These are phyloP conservation scores for Penicillium digitatum DNA, from an alignment of 2,329 filamentous ascomycete genomes.

Conservation along the genomic window DNA sequence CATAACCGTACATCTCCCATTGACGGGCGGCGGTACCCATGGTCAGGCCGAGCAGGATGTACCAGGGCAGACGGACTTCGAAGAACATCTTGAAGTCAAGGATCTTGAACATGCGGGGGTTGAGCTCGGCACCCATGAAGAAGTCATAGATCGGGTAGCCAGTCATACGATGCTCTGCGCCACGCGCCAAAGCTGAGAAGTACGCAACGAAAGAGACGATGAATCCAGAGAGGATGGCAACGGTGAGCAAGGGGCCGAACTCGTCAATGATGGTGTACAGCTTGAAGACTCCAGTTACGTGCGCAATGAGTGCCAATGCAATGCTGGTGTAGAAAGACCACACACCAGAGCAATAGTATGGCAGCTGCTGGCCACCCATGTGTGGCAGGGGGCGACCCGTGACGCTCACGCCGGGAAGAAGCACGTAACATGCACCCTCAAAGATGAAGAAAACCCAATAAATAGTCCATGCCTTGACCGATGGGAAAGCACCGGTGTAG, in stretches of 20 bases:
- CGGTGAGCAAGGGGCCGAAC: constrained; percentile 87
- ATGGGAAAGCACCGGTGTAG: constrained; percentile 81
- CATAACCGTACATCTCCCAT: constrained; percentile 79
- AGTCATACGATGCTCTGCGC: constrained; percentile 88
- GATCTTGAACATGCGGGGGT: constrained; percentile 78
- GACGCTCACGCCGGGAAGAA: constrained; percentile 79
- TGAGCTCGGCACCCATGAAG: constrained; percentile 85
- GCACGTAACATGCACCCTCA: constrained; percentile 76
- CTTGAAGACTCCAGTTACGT: constrained; percentile 79
- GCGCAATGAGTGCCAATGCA: constrained; percentile 63
- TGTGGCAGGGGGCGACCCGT: constrained; percentile 86
- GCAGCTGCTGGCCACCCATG: constrained; percentile 75
- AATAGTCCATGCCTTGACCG: constrained; percentile 76
- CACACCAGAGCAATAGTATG: constrained; percentile 91
- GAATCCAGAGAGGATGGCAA: constrained; percentile 88
- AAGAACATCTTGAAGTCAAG: constrained; percentile 95
- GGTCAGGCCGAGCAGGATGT: constrained; percentile 75
- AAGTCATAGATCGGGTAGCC: constrained; percentile 78
- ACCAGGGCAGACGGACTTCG: constrained; percentile 89
- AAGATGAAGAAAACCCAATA: constrained; percentile 93
- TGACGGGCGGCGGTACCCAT: constrained; percentile 75
- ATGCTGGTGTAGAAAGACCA: constrained; percentile 86
- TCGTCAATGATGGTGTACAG: constrained; percentile 91
- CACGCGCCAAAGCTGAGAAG: constrained; percentile 73
- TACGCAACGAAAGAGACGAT: constrained; percentile 80